Conservation (phyloP, 2,329 filamentous ascomycete genomes). For the Dothideomycetes sp. region DNA sequence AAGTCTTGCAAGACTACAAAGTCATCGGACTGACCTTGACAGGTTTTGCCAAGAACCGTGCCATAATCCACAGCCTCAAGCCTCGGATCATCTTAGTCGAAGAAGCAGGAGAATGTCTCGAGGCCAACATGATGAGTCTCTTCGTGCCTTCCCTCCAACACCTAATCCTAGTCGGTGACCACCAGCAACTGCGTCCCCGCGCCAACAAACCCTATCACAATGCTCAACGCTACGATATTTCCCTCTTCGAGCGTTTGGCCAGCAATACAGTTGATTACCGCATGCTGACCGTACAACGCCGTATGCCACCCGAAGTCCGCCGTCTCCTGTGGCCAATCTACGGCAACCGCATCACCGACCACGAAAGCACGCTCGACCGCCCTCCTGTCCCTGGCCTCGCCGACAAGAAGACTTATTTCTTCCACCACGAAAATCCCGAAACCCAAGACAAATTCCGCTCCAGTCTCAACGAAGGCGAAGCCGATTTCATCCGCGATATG, state of each 20-base stretch:
- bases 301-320: constrained; percentile 63
- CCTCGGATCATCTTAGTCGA: constrained; percentile 66
- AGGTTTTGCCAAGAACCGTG: constrained; percentile 70
- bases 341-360: constrained; percentile 46
- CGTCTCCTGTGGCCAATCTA: constrained; percentile 55
- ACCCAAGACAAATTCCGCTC: constrained; percentile 54
- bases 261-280: constrained; percentile 53
- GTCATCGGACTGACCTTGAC: constrained; percentile 67
- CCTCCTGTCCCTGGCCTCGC: constrained; percentile 55
- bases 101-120: constrained; percentile 69
- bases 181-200: constrained; percentile 66
- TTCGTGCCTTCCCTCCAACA: constrained; percentile 56
- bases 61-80: constrained; percentile 54
- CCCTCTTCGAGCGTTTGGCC: constrained; percentile 73
- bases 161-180: constrained; percentile 65
- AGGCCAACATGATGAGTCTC: constrained; percentile 51
- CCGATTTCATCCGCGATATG: constrained; percentile 65
- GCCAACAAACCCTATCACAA: constrained; percentile 52
- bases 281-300: constrained; percentile 58
- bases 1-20: constrained; percentile 51
- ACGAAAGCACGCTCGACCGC: constrained; percentile 37
- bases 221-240: constrained; percentile 61
- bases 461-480: constrained; percentile 61
- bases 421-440: constrained; percentile 58
- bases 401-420: constrained; percentile 50